Conservation (phyloP, 257 asterid species). For the Gentiana macrophylla region DNA sequence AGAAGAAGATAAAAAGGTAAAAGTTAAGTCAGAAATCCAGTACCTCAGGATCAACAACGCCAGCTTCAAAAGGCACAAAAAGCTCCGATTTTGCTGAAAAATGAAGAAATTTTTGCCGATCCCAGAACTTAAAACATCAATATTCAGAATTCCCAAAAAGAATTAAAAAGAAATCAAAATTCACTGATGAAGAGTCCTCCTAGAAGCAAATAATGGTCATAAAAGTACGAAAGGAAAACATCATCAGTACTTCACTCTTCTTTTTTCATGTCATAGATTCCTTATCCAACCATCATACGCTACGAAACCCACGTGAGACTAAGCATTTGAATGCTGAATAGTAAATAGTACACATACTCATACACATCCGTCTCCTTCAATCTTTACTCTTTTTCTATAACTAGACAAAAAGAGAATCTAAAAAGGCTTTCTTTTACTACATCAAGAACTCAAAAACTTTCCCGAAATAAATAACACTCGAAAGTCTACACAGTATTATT, state of each 20-base stretch:
- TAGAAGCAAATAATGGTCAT: conserved; percentile 22
- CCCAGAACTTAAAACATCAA: conserved; percentile 33
- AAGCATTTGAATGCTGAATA: no score
- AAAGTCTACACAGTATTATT: not conserved
- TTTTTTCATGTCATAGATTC: conserved; percentile 31
- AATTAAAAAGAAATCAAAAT: conserved; percentile 1
- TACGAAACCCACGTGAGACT: conserved; percentile 74
- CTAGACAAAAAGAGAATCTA: conserved; percentile 24
- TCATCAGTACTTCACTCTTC: conserved; percentile 34
- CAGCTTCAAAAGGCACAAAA: conserved; percentile 34
- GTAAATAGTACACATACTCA: not conserved
- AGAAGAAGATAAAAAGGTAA: conserved; percentile 14
- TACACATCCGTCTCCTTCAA: conserved; percentile 11
- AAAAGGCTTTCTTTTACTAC: conserved; percentile 17
- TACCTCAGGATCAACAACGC: conserved; percentile 33
- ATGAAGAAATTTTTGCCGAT: conserved; percentile 33
- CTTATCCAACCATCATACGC: conserved; percentile 24
- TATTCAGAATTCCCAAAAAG: conserved; percentile 6
- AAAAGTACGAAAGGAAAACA: conserved; percentile 33
- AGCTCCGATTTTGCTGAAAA: conserved; percentile 31
- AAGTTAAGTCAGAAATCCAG: conserved; percentile 15
- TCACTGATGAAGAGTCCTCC: conserved; percentile 8
- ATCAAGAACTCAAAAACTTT: conserved; percentile 12
- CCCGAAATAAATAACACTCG: conserved; percentile 18
- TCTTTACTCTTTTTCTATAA: conserved; percentile 11